Percentiles rank a stretch among this genome's conserved stretches.
These are phyloP conservation scores for Lepidium africanum DNA, from an alignment of 345 rosid genomes.

Conservation along the genomic window DNA sequence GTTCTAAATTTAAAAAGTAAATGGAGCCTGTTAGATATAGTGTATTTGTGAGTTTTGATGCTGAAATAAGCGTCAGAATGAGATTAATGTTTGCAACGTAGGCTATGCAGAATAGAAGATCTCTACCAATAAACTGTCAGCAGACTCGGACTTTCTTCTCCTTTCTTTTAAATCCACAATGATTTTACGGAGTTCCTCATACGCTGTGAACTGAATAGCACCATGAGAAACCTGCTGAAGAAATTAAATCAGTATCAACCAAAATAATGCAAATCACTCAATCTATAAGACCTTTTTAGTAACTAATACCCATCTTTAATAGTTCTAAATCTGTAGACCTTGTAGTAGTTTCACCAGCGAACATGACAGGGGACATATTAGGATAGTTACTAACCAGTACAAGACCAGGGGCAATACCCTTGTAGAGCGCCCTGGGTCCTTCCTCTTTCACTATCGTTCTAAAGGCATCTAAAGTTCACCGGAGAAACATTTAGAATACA, in stretches of 20 bases:
- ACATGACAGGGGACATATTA: not conserved
- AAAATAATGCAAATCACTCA: not conserved
- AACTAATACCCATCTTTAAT: not conserved
- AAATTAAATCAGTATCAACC: constrained; percentile 11
- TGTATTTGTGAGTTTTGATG: not conserved
- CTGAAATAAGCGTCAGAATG: not conserved
- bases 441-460: constrained; percentile 87
- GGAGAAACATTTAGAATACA: not conserved
- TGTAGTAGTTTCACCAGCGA: not conserved
- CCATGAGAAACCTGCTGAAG: constrained; percentile 95
- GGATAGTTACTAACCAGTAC: constrained; percentile 47
- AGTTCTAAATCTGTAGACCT: not conserved
- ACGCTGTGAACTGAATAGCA: constrained; percentile 82
- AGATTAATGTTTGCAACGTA: not conserved
- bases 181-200: constrained; percentile 82
- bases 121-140: constrained; percentile 56
- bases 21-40: not conserved
- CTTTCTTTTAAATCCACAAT: constrained; percentile 42
- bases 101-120: not conserved
- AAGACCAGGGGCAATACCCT: constrained; percentile 76
- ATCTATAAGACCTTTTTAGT: not conserved
- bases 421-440: constrained; percentile 84
- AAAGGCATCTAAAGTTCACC: constrained; percentile 57
- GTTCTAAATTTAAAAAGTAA: constrained; percentile 37
- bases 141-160: constrained; percentile 23